These are phyloP conservation scores for Hemisphaericaspora xylofermentans DNA, from an alignment of 1,139 yeast species.

Conservation along the genomic window DNA sequence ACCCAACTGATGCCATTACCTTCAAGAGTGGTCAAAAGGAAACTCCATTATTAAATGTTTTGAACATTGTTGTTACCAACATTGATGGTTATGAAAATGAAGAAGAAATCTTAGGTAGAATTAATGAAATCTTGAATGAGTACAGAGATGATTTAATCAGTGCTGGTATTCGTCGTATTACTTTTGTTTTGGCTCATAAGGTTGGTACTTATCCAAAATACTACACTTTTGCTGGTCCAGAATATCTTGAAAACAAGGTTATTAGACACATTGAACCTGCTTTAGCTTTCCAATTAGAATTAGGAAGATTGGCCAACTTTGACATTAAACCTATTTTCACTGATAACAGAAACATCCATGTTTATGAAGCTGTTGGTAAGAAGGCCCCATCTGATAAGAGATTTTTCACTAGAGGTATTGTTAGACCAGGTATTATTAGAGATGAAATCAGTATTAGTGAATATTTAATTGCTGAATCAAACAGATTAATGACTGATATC, in stretches of 20 bases:
- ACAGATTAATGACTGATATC: constrained; percentile 92
- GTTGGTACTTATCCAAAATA: constrained; percentile 91
- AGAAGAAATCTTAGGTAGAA: constrained; percentile 60
- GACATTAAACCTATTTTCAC: constrained; percentile 93
- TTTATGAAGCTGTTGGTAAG: constrained; percentile 94
- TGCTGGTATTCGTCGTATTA: constrained; percentile 83
- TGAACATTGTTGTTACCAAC: constrained; percentile 73
- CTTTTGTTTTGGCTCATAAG: constrained; percentile 82
- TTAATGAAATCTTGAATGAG: constrained; percentile 66
- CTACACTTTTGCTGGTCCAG: constrained; percentile 91
- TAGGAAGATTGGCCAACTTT: constrained; percentile 91
- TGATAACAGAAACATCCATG: constrained; percentile 96
- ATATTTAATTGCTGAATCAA: constrained; percentile 92
- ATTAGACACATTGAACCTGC: constrained; percentile 99
- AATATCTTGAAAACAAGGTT: constrained; percentile 77
- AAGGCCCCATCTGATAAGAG: constrained; percentile 92
- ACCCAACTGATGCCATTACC: constrained; percentile 43
- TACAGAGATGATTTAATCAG: constrained; percentile 66
- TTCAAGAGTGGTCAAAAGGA: constrained; percentile 37
- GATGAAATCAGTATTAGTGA: constrained; percentile 92
- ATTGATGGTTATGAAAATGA: constrained; percentile 76
- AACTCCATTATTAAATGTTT: constrained; percentile 63
- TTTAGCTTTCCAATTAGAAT: constrained; percentile 93
- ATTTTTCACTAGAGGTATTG: constrained; percentile 94
- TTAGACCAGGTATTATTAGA: constrained; percentile 91